Evolutionary conservation across 257 asterid species (phyloP).

Genomic region (Solanum lycopersicoides): DNA sequence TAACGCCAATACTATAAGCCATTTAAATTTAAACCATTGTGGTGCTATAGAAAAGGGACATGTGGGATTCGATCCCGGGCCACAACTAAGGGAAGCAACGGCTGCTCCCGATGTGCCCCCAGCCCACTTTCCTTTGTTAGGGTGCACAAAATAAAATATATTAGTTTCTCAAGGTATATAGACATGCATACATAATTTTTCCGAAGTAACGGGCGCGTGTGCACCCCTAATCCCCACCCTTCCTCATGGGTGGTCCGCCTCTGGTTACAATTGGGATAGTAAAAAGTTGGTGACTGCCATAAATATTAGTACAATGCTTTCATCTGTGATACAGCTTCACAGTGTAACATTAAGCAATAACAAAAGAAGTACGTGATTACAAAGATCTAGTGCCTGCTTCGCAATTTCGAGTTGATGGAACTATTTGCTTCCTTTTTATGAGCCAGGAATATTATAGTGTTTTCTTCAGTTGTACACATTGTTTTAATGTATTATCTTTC

Average conservation of each 20-base stretch:
- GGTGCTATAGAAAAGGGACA: neutral
- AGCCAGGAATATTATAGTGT: neutral
- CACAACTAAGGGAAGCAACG: neutral
- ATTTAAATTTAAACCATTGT: too few species aligned
- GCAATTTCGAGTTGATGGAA: neutral
- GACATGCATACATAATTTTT: neutral
- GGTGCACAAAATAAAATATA: neutral
- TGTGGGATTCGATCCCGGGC: neutral
- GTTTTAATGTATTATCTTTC: neutral
- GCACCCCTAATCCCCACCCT: neutral
- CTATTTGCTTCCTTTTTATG: neutral
- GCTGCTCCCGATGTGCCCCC: neutral
- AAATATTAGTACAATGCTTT: neutral
- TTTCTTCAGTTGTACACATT: neutral
- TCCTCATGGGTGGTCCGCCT: neutral
- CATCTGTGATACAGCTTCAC: neutral
- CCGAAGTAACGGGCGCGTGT: neutral
- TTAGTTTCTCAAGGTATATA: neutral
- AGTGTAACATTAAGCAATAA: neutral
- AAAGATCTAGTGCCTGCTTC: neutral
- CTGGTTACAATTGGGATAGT: neutral
- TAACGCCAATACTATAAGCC: neutral
- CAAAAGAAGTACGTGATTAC: neutral
- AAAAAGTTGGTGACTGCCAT: neutral
- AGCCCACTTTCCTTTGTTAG: neutral